phyloP scores from a whole-genome alignment of 2,329 filamentous ascomycete genomes.

The Nemania diffusa region DNA sequence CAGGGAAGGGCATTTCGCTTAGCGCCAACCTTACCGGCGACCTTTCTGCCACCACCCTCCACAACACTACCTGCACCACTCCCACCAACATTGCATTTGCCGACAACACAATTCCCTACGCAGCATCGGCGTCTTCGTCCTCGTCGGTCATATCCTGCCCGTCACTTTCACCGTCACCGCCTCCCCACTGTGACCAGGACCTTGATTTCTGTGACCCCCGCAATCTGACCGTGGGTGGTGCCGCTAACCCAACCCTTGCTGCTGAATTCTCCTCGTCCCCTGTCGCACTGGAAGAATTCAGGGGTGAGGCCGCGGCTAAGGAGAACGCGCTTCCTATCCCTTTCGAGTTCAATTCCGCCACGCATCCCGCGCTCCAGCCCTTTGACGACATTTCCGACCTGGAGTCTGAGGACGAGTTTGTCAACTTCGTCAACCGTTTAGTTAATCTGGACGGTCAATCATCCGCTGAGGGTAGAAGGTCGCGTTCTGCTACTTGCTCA shows the following conservation, averaged over 20 bases:
- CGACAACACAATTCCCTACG: conserved; percentile 24
- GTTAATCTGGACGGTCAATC: conserved; percentile 71
- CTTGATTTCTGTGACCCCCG: conserved; percentile 92
- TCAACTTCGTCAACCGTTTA: conserved; percentile 77
- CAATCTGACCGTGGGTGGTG: conserved; percentile 78
- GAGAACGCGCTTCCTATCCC: conserved; percentile 56
- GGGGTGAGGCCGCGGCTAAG: conserved; percentile 62
- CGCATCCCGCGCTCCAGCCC: conserved; percentile 70
- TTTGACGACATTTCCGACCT: conserved; percentile 91
- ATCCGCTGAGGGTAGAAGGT: conserved; percentile 73
- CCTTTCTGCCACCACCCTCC: conserved; percentile 69
- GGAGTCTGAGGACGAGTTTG: conserved; percentile 90
- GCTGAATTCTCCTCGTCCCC: conserved; percentile 74
- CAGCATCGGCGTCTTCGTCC: conserved; percentile 16
- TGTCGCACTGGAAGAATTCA: conserved; percentile 70
- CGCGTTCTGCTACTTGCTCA: conserved; percentile 73
- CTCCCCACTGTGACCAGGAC: conserved; percentile 79
- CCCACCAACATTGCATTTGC: conserved; percentile 32
- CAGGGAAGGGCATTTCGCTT: conserved; percentile 66
- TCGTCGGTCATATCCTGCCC: conserved; percentile 72
- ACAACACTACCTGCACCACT: conserved; percentile 32
- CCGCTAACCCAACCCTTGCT: conserved; percentile 60
- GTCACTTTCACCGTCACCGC: conserved; percentile 87
- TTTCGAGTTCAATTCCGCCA: conserved; percentile 64
- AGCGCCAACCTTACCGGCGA: conserved; percentile 72